Conservation (phyloP, 1,284 basidiomycete species). For the Trametes sp. region DNA sequence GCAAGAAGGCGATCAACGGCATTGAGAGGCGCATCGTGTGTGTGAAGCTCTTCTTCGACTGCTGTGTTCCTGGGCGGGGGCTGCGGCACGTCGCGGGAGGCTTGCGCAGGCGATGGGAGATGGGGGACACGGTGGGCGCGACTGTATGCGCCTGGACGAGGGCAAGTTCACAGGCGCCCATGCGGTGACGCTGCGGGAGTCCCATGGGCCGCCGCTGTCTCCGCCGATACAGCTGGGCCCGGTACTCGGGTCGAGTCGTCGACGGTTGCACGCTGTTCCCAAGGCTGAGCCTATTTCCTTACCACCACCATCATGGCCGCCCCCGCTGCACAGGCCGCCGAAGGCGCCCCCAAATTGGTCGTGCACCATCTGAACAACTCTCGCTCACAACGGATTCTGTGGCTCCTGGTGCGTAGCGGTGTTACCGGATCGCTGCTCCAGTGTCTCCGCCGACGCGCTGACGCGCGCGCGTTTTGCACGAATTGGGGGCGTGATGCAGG, state of each 20-base stretch:
- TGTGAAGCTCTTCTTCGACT: not conserved
- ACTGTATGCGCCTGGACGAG: constrained; percentile 10
- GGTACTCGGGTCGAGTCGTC: not conserved
- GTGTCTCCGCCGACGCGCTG: not conserved
- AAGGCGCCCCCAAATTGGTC: constrained; percentile 37
- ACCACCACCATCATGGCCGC: constrained; percentile 27
- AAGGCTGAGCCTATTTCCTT: not conserved
- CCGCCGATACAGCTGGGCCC: not conserved
- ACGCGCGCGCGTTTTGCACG: constrained; percentile 1
- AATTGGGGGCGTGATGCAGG: constrained; percentile 41
- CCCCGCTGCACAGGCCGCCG: constrained; percentile 2
- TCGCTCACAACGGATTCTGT: constrained; percentile 59
- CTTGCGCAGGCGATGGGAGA: not conserved
- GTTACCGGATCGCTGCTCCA: not conserved
- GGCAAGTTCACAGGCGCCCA: constrained; percentile 13
- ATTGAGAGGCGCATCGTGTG: constrained; percentile 12
- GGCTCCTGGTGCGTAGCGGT: constrained; percentile 52
- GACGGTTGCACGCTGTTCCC: constrained; percentile 3
- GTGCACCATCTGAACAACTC: constrained; percentile 61
- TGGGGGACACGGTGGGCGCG: not conserved
- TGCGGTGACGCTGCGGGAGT: not conserved
- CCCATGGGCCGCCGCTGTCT: not conserved
- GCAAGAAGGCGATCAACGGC: constrained; percentile 1
- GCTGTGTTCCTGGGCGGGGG: not conserved
- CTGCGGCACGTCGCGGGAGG: not conserved